Evolutionary conservation across 2,329 filamentous ascomycete genomes (phyloP).

Genomic region (Talaromyces piceae): DNA sequence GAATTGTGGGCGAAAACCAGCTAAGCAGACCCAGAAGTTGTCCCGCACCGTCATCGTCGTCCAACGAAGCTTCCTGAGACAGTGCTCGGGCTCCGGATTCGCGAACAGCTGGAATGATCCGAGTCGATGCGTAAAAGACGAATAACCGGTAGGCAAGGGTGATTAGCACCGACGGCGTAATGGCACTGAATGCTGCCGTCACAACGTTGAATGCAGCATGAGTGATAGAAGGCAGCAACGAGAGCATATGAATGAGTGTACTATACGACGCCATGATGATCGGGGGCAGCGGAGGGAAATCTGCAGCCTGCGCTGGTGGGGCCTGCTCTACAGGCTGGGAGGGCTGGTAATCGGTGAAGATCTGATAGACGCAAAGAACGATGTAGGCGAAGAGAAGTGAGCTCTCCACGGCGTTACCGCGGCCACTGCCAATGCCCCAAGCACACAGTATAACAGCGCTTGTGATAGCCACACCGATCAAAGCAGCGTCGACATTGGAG

Average conservation of each 20-base stretch:
- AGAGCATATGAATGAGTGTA: conserved; percentile 75
- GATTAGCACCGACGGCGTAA: conserved; percentile 92
- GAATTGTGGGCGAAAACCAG: conserved; percentile 89
- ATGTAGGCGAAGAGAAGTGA: conserved; percentile 94
- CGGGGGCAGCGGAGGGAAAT: conserved; percentile 91
- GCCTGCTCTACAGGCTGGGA: conserved; percentile 55
- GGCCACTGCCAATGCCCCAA: conserved; percentile 88
- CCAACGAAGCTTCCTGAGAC: conserved; percentile 74
- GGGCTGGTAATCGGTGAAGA: conserved; percentile 95
- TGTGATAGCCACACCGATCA: conserved; percentile 89
- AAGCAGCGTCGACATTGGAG: conserved; percentile 80
- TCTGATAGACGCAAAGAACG: conserved; percentile 98
- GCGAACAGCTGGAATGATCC: conserved; percentile 89
- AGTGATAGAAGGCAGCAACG: conserved; percentile 73
- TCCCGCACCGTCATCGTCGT: conserved; percentile 76
- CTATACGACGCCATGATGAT: conserved; percentile 98
- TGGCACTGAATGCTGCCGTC: conserved; percentile 85
- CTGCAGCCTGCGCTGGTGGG: conserved; percentile 52
- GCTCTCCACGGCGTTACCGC: conserved; percentile 91
- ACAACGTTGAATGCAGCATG: conserved; percentile 80
- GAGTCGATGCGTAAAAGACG: conserved; percentile 89
- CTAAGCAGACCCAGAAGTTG: conserved; percentile 75
- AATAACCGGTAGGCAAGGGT: conserved; percentile 89
- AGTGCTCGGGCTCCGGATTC: conserved; percentile 77
- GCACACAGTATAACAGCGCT: conserved; percentile 87